Base-by-base conservation (phyloP, 1,139 yeast species). In the Kodamaea suecica region DNA sequence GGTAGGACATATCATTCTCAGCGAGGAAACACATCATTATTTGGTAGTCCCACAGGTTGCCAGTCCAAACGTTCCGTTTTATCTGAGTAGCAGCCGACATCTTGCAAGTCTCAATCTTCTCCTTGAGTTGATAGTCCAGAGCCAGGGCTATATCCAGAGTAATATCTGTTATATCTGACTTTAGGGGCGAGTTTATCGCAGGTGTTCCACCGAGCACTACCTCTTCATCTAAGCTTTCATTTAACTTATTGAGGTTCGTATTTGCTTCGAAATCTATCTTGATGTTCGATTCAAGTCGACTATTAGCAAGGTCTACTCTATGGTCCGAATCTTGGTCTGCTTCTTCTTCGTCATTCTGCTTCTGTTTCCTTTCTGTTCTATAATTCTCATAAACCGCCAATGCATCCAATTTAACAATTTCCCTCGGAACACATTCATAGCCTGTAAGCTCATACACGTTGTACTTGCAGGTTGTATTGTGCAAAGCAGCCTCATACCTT, bases 11-110 rank as follows among this genome's bases (percentile, higher is more conserved):
- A 27, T 44, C 42, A 23, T 37, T 33, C 8, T 42, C 44, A n/a
- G 30, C 34, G n/a, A 63, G 49, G 34, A 57, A 51, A 12, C 53
- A 54, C 39, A 61, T 40, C 62, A 63, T 60, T 10, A 60, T 55
- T 41, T 68, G 70, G 43, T 60, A 61, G 45, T 70, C 75, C 74
- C 73, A 67, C 2, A 78, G 65, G 50, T 88, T 90, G 1, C 97
- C 97, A 31, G 82, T 69, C 90, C 90, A 90, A 4, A 88, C 76
- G 30, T 75, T 68, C 16, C 27, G 15, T 16, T 63, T 58, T 3
- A 84, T 62, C 12, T 66, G 69, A 0, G 94, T 75, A 0, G 95
- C 95, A 2, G 86, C 69, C 1, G 96, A 82, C 92, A 90, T 84
- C 52, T 77, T 76, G 3, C 87, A 69, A 41, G 88, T 82, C 56